Conservation (phyloP, 2,329 filamentous ascomycete genomes). For the Macroventuria anomochaeta region DNA sequence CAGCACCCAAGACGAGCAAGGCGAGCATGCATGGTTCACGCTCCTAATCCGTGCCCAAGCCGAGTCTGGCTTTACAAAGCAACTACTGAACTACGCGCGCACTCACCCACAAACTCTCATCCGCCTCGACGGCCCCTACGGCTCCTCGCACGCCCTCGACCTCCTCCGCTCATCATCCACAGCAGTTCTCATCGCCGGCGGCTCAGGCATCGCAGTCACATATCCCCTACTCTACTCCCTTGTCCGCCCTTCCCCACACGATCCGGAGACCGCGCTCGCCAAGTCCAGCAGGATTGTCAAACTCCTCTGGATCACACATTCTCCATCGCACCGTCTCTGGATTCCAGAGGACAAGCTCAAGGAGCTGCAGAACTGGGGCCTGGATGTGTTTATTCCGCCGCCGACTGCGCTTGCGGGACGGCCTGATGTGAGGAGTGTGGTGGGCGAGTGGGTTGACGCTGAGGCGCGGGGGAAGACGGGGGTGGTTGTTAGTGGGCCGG, state of each 20-base stretch:
- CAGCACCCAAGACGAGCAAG: constrained; percentile 35
- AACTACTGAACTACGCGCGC: constrained; percentile 61
- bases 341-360: constrained; percentile 57
- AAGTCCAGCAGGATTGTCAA: constrained; percentile 49
- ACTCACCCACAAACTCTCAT: constrained; percentile 54
- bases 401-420: constrained; percentile 62
- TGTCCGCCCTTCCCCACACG: constrained; percentile 30
- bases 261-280: constrained; percentile 5
- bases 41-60: constrained; percentile 66
- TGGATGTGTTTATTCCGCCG: constrained; percentile 61
- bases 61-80: constrained; percentile 61
- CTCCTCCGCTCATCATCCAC: constrained; percentile 59
- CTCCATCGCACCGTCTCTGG: constrained; percentile 62
- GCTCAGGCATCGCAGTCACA: constrained; percentile 69
- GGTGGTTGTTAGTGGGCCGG: constrained; percentile 67
- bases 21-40: constrained; percentile 59
- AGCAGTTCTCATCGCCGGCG: constrained; percentile 66
- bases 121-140: constrained; percentile 70
- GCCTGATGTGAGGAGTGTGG: constrained; percentile 58
- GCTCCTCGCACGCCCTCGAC: constrained; percentile 62
- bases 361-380: constrained; percentile 58
- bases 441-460: constrained; percentile 49
- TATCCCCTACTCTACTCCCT: constrained; percentile 67
- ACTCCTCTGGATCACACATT: constrained; percentile 66
- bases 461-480: constrained; percentile 50